A percentile compares a stretch with the other conserved stretches of the same genome.
These are phyloP conservation scores for Eleusine indica DNA, from an alignment of 176 grass and related monocot species.

Conservation along the genomic window DNA sequence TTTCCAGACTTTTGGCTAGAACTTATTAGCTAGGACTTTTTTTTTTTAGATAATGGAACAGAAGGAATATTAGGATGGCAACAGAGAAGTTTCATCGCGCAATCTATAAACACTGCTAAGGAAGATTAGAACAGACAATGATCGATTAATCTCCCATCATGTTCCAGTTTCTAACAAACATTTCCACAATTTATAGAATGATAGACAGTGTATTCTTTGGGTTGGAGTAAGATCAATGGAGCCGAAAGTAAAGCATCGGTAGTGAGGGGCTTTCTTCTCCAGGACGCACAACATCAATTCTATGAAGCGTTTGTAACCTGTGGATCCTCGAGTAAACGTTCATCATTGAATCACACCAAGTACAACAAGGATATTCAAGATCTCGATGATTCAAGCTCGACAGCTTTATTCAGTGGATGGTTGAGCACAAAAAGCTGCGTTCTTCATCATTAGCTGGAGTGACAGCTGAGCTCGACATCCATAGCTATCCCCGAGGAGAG, in stretches of 20 bases:
- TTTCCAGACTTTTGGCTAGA: neutral
- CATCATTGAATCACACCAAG: slow-evolving; percentile 25
- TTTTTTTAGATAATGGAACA: no score
- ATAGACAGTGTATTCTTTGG: no score
- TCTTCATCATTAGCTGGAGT: slow-evolving; percentile 36
- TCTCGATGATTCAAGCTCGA: slow-evolving; percentile 36
- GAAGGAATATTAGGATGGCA: neutral
- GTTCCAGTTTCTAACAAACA: no score
- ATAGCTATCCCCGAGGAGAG: slow-evolving; percentile 14
- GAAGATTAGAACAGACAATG: no score
- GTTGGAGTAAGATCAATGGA: no score
- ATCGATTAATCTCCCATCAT: no score
- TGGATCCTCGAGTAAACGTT: neutral
- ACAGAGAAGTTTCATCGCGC: neutral
- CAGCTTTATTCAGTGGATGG: slow-evolving; percentile 21
- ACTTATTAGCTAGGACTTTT: neutral
- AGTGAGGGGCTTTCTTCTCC: no score
- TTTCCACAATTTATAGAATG: no score
- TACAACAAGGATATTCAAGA: slow-evolving; percentile 27
- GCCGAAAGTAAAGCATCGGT: no score
- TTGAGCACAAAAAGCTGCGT: slow-evolving; percentile 28
- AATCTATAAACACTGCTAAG: neutral
- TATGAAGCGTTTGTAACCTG: neutral
- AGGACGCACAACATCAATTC: neutral
- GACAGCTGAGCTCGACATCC: slow-evolving; percentile 34